These are phyloP conservation scores for Aphanomyces invadans DNA, from an alignment of 352 stramenopile genomes.

Conservation along the genomic window DNA sequence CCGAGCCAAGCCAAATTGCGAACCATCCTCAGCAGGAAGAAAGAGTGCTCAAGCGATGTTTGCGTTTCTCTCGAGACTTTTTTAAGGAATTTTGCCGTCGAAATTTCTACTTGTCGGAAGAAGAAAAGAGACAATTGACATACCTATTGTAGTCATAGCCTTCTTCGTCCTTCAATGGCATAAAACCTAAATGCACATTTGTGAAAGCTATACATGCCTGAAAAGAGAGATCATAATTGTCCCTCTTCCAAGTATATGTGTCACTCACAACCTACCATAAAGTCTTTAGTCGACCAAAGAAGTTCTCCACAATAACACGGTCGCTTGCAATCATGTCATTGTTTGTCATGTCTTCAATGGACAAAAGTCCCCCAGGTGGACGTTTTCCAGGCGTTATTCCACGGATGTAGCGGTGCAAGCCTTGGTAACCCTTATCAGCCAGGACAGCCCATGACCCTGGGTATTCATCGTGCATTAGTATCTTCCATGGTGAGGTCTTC, in stretches of 20 bases:
- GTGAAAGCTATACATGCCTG: neutral
- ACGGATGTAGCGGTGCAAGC: neutral
- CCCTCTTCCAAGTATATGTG: conserved; percentile 1
- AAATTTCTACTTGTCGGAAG: neutral
- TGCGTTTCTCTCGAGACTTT: neutral
- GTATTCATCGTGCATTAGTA: neutral
- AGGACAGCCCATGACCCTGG: conserved; percentile 12
- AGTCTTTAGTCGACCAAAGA: conserved; percentile 1
- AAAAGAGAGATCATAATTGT: conserved; percentile 1
- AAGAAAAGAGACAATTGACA: neutral
- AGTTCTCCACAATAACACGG: conserved; percentile 16
- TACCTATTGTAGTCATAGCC: neutral
- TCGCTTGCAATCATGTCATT: conserved; percentile 12
- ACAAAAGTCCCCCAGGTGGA: neutral
- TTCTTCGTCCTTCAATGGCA: neutral
- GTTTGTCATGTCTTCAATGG: neutral
- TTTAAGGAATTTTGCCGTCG: neutral
- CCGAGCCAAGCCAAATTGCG: neutral
- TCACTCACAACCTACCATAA: neutral
- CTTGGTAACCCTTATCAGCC: conserved; percentile 24
- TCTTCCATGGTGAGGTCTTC: neutral
- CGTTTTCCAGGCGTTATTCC: conserved; percentile 8
- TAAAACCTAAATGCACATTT: neutral
- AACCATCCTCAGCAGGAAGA: neutral
- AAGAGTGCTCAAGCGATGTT: neutral